Evolutionary conservation across 345 rosid species (phyloP).

Genomic region (Euphorbia lathyris): DNA sequence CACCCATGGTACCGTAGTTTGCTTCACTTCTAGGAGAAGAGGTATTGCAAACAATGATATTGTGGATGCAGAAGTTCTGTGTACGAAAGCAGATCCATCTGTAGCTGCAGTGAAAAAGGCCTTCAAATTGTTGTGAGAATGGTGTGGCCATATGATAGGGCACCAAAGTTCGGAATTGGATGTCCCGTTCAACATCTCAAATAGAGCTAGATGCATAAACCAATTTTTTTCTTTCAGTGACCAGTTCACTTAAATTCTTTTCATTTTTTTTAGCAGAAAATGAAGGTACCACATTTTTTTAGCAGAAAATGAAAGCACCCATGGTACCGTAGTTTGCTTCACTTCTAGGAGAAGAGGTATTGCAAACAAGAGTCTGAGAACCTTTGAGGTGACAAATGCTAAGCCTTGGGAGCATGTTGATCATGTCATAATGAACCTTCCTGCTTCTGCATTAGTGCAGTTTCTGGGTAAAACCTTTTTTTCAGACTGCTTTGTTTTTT

Average conservation of each 20-base stretch:
- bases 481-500: conserved; percentile 5
- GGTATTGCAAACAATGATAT: conserved; percentile 39
- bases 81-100: conserved; percentile 29
- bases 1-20: conserved; percentile 19
- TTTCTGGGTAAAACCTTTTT: conserved; percentile 58
- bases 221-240: not conserved
- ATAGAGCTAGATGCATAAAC: not conserved
- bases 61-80: conserved; percentile 24
- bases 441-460: conserved; percentile 85
- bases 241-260: not conserved
- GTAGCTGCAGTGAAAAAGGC: conserved; percentile 43
- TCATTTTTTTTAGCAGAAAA: conserved; percentile 20
- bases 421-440: conserved; percentile 97
- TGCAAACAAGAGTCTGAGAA: conserved; percentile 54
- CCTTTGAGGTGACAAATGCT: conserved; percentile 41
- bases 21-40: conserved; percentile 30
- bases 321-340: conserved; percentile 17
- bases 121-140: conserved; percentile 41
- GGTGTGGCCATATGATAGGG: conserved; percentile 48
- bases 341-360: conserved; percentile 41
- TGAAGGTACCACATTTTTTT: conserved; percentile 25
- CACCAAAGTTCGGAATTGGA: conserved; percentile 4
- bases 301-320: conserved; percentile 30
- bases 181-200: conserved; percentile 7
- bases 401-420: conserved; percentile 90